Evolutionary conservation across 768 basidiomycete genomes (phyloP).

Genomic region (Clitopilus hobsonii): DNA sequence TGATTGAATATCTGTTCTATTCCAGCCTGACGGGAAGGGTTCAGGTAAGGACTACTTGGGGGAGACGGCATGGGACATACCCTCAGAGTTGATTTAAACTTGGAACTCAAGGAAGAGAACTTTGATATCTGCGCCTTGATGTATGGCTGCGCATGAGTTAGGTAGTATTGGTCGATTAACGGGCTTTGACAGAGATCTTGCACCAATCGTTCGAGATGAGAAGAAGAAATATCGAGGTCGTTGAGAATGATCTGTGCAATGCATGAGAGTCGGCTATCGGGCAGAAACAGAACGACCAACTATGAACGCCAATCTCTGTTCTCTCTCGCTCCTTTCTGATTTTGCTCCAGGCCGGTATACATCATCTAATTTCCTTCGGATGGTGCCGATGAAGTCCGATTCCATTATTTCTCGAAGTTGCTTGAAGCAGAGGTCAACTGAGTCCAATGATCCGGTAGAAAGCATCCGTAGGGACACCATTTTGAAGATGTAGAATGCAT

Average conservation of each 20-base stretch:
- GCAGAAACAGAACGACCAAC: conserved; percentile 41
- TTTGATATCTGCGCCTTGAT: conserved; percentile 45
- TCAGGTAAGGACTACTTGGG: background rate
- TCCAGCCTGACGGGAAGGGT: conserved; percentile 48
- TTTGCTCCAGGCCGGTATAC: conserved; percentile 66
- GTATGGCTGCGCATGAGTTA: conserved; percentile 45
- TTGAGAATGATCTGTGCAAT: conserved; percentile 74
- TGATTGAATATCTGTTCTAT: conserved; percentile 96
- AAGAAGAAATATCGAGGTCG: conserved; percentile 89
- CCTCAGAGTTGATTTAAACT: conserved; percentile 70
- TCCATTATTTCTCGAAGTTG: conserved; percentile 76
- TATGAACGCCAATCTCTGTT: conserved; percentile 75
- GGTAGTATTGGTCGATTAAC: conserved; percentile 62
- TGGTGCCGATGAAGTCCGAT: conserved; percentile 72
- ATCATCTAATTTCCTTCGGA: conserved; percentile 84
- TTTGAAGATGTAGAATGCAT: conserved; percentile 95
- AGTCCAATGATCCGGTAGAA: conserved; percentile 65
- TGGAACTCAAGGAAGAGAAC: conserved; percentile 50
- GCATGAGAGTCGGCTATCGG: conserved; percentile 3
- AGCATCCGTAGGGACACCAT: conserved; percentile 72
- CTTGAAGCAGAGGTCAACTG: conserved; percentile 54
- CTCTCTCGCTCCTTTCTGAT: conserved; percentile 75
- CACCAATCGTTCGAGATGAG: conserved; percentile 80
- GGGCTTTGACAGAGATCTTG: conserved; percentile 56
- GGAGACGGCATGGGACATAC: conserved; percentile 33